Base-by-base conservation (phyloP, 176 grass and related monocot species). In the Musa acuminata region DNA sequence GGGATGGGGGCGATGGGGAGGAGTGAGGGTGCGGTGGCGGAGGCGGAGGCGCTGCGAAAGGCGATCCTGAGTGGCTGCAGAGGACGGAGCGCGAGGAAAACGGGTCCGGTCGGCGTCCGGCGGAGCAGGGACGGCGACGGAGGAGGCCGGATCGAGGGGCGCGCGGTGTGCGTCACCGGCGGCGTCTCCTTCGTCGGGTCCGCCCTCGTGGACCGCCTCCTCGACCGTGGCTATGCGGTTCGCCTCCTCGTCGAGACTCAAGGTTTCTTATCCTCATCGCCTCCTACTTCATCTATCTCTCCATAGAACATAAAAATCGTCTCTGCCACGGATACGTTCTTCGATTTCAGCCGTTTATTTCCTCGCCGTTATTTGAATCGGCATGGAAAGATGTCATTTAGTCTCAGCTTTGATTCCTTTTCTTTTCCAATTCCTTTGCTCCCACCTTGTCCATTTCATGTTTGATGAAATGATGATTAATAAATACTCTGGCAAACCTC, bases 101-200 rank as follows among this genome's bases (percentile, higher is more conserved):
- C 77, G 82, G 79, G 78, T 78, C 78, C 73, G 43, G 78, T 24
- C 19, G 51, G 81, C 11, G 82, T 84, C 49, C 92, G 92, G 80
- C 82, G 78, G 57, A 67, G 21, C 16, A 54, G 53, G 2, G 78
- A 65, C 27, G 82, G 69, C 55, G 86, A 83, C 0, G 80, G 22
- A 29, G 73, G 67, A 62, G 35, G 83, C 67, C 9, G 49, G 13
- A 52, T 67, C n/a, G 77, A 43, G 20, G 72, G 57, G 53, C 84
- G 85, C 79, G 75, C 77, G 35, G 88, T 98, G 17, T 98, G 95
- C 85, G 95, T 98, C 63, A 98, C 90, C 26, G 88, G 95, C 71
- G 95, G 88, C 64, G 88, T 91, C 82, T 93, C 95, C 10, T 93
- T 91, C 74, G 82, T 98, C 81, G 88, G 95, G 0, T 91, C 90